Evolutionary conservation across 768 basidiomycete genomes (phyloP).

Genomic region (Tylopilus subfusipes): DNA sequence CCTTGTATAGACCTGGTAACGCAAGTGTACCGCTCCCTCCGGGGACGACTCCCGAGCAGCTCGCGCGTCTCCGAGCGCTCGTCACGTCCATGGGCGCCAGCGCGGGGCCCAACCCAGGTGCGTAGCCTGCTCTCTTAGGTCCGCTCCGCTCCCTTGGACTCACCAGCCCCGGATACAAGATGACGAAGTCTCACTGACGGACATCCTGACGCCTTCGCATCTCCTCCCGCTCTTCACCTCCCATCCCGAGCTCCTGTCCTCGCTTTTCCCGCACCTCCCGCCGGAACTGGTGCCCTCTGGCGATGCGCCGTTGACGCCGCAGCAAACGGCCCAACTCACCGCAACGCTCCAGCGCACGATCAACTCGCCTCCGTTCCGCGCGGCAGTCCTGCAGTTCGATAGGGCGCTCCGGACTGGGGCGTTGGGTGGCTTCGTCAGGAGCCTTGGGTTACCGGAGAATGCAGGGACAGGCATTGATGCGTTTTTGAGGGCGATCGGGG

Average conservation of each 20-base stretch:
- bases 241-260: slow-evolving; percentile 63
- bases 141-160: not conserved
- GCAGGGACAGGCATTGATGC: slow-evolving; percentile 75
- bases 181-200: slow-evolving; percentile 61
- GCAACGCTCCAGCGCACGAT: slow-evolving; percentile 74
- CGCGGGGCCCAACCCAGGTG: slow-evolving; percentile 17
- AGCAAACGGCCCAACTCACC: slow-evolving; percentile 23
- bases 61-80: slow-evolving; percentile 57
- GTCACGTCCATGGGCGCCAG: slow-evolving; percentile 44
- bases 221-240: slow-evolving; percentile 66
- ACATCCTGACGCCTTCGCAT: slow-evolving; percentile 73
- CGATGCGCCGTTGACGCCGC: slow-evolving; percentile 36
- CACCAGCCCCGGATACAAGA: slow-evolving; percentile 13
- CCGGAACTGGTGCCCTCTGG: slow-evolving; percentile 67
- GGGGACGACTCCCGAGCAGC: slow-evolving; percentile 55
- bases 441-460: slow-evolving; percentile 79
- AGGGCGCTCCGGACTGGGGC: slow-evolving; percentile 81
- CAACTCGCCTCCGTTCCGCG: slow-evolving; percentile 78
- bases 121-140: not conserved
- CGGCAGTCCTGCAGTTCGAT: slow-evolving; percentile 76
- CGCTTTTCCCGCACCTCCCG: slow-evolving; percentile 81
- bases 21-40: slow-evolving; percentile 5
- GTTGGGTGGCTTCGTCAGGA: slow-evolving; percentile 68
- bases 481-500: slow-evolving; percentile 77
- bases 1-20: slow-evolving; percentile 7